Evolutionary conservation across 805 yeast genomes (phyloP), one percentile per base, ranked within the genome.

Genomic region (Ogataea corticis): DNA sequence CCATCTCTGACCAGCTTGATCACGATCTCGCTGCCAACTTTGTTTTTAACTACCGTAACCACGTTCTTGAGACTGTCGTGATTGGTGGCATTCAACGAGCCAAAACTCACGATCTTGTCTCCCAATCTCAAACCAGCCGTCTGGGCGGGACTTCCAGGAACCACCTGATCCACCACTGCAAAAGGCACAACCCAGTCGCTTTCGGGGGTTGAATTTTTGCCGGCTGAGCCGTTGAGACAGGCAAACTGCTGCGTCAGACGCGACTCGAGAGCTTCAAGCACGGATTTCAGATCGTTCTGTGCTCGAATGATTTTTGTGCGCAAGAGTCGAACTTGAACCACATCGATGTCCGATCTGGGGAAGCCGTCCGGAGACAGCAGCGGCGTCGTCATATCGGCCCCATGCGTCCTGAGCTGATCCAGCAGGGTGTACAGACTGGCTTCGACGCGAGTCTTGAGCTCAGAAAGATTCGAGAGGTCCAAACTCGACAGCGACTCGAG

Each of bases 341-440:
- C 85, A 57, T 92, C 96, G 21, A 92, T 74, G 58, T 92, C 97
- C 14, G 71, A 63, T 34, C 97, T 69, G 0, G 99, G 99, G 56
- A 79, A 92, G 16, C 97, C 97, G 58, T 92, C 96, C 0, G 57
- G 47, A 0, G 85, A 79, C 2, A 87, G 65, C 46, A 92, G 64
- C 0, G 81, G 71, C 1, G 91, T 82, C 18, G 74, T 63, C 87
- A 88, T 82, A 52, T 77, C 82, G 1, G 56, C 59, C 11, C 52
- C 38, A 7, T 31, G 44, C 46, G 66, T 50, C 6, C 56, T 50
- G 19, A 87, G 68, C 12, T 70, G 57, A 25, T 69, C 75, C 49
- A 75, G 71, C 35, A 81, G 59, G 5, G 53, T 56, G 27, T 54
- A 56, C 18, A 80, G 50, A 46, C 75, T 73, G 3, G 46, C 17